Evolutionary conservation across 2,329 filamentous ascomycete species (phyloP), one percentile per base, ranked within the genome.

Genomic region (Epichloe uncinata): DNA sequence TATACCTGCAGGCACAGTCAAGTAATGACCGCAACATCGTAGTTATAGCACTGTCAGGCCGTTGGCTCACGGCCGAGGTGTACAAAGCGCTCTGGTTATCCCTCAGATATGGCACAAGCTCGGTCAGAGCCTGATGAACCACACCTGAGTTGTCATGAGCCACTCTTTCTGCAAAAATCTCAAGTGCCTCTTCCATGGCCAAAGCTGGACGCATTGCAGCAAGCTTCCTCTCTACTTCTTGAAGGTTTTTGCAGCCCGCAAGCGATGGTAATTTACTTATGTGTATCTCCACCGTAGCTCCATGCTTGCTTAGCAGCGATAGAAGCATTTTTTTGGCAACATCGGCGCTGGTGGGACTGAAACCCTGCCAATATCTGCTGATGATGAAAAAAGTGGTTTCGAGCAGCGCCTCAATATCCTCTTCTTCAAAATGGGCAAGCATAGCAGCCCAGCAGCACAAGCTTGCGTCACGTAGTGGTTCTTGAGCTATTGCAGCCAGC

Each of bases 311-410:
- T 38, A 93, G 67, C 37, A 95, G 70, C 50, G 75, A 74, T 11
- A 73, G 68, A 22, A 97, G 72, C 55, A 89, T 73, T 15, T 75
- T 75, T 52, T 79, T 73, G 3, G 83, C 84, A 49, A 73, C 72
- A 3, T 73, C 60, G 54, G 78, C 79, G 2, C 82, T 82, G 3
- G 71, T 63, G 4, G 74, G 69, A 20, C 82, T 79, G 50, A 97
- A 82, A 1, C 59, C 62, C 4, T 65, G 56, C 93, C 93, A 98
- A 60, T 93, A 84, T 56, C 84, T 82, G 20, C 85, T 82, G 45
- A 97, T 81, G 40, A 95, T 79, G 48, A 90, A 89, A 56, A 97
- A 88, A 0, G 90, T 95, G 51, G 91, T 89, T 61, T 95, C 89
- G 8, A 97, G 71, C 37, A 96, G 75, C 26, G 80, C 74, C 55